Conservation (phyloP, 805 yeast genomes). For the Candida morakotiae region DNA sequence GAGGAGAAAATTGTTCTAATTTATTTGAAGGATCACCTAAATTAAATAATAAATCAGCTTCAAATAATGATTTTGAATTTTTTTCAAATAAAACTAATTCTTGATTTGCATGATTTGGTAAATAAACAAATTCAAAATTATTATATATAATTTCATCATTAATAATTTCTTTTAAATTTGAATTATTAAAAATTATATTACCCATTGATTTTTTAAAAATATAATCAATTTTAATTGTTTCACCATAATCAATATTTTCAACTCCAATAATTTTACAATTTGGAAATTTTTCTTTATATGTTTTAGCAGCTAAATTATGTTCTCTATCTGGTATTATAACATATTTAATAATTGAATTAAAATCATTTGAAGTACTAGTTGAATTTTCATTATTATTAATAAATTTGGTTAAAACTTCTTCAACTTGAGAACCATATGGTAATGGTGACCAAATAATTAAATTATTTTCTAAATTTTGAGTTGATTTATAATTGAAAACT, state of each 20-base stretch:
- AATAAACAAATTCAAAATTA: conserved; percentile 50
- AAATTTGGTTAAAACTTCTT: conserved; percentile 30
- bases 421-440: conserved; percentile 48
- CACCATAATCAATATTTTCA: conserved; percentile 26
- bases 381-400: conserved; percentile 27
- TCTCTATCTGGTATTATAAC: conserved; percentile 60
- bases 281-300: conserved; percentile 50
- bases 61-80: conserved; percentile 44
- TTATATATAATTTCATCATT: conserved; percentile 32
- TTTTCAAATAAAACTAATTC: conserved; percentile 53
- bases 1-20: conserved; percentile 41
- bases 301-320: conserved; percentile 60
- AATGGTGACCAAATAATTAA: conserved; percentile 55
- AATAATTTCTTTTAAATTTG: conserved; percentile 28
- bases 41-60: conserved; percentile 61
- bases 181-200: conserved; percentile 24
- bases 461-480: neutral
- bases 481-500: conserved; percentile 24
- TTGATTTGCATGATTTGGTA: conserved; percentile 55
- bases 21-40: conserved; percentile 32
- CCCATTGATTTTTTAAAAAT: conserved; percentile 31
- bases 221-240: conserved; percentile 37
- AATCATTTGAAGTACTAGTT: neutral
- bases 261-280: conserved; percentile 51
- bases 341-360: conserved; percentile 36